Percentiles rank a stretch among this genome's conserved stretches.
These are phyloP conservation scores for Solanum pinnatisectum DNA, from an alignment of 257 asterid species.

Conservation along the genomic window DNA sequence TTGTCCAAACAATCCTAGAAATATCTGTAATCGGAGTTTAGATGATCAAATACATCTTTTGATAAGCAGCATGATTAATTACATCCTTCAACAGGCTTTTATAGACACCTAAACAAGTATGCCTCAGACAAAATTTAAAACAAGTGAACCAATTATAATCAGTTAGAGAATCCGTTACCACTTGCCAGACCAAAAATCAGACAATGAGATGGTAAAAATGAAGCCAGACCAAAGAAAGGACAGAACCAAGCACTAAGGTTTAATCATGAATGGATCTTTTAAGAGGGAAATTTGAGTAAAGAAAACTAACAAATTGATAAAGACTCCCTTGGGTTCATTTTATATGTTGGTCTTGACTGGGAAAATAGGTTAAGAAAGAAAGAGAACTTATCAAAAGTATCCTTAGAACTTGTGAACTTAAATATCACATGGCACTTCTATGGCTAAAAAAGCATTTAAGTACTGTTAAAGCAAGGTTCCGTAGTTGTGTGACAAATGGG, in stretches of 20 bases:
- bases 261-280: not conserved
- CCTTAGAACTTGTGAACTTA: not conserved
- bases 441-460: not conserved
- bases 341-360: not conserved
- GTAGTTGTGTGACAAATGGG: not conserved
- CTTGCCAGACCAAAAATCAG: not conserved
- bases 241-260: not conserved
- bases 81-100: not conserved
- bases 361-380: not conserved
- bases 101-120: not conserved
- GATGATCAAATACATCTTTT: not conserved
- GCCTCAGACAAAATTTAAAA: not conserved
- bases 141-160: not conserved
- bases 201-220: not conserved
- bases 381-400: not conserved
- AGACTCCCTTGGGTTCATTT: not conserved
- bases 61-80: not conserved
- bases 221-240: not conserved
- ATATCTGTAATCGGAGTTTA: not conserved
- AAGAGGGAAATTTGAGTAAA: not conserved
- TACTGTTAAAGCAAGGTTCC: not conserved
- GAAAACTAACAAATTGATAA: not conserved
- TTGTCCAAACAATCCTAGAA: not conserved
- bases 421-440: not conserved
- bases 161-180: not conserved